Evolutionary conservation across 169 alveolate genomes (phyloP).

Genomic region (Cryptosporidium felis): DNA sequence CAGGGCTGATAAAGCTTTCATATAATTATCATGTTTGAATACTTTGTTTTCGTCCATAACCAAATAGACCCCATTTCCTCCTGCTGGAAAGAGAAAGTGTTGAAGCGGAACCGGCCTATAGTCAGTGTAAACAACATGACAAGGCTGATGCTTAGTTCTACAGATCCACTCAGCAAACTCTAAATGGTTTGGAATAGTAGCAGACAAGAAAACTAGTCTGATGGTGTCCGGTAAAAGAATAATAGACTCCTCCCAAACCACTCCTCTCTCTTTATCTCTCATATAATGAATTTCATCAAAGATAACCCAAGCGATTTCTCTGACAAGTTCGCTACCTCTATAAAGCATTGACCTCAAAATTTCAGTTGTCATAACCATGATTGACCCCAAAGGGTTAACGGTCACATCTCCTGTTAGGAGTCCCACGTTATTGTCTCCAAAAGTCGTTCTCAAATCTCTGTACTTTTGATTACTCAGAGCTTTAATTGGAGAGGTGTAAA

Average conservation of each 20-base stretch:
- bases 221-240: conserved; percentile 93
- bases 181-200: conserved; percentile 98
- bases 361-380: conserved; percentile 99
- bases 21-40: conserved; percentile 81
- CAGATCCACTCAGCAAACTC: conserved; percentile 99
- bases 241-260: conserved; percentile 99
- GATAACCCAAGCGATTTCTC: conserved; percentile 88
- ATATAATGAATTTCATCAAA: conserved; percentile 98
- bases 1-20: conserved; percentile 72
- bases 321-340: conserved; percentile 95
- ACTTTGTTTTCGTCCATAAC: conserved; percentile 94
- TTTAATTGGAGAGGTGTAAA: conserved; percentile 99
- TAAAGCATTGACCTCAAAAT: conserved; percentile 96
- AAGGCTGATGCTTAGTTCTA: conserved; percentile 95
- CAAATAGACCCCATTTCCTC: conserved; percentile 93
- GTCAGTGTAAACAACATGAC: conserved; percentile 97
- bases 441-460: conserved; percentile 96
- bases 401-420: conserved; percentile 99
- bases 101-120: conserved; percentile 98
- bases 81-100: conserved; percentile 94
- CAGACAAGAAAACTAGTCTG: conserved; percentile 96
- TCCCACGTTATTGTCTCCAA: conserved; percentile 95
- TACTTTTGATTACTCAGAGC: conserved; percentile 98
- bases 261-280: conserved; percentile 99
- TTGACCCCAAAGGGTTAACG: conserved; percentile 95